These are phyloP conservation scores for Nakazawaea populi DNA, from an alignment of 805 yeast genomes.

Conservation along the genomic window DNA sequence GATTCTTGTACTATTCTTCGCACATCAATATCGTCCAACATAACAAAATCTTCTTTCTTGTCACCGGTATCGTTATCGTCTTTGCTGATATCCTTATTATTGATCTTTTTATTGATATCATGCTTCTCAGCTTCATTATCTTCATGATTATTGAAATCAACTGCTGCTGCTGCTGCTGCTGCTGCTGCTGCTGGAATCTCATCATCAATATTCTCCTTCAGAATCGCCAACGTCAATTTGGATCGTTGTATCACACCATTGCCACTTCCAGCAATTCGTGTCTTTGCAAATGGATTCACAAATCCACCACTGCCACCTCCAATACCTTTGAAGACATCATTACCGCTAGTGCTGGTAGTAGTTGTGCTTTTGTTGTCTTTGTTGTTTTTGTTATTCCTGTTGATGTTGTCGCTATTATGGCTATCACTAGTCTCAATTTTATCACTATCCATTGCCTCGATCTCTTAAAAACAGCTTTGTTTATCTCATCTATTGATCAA, in stretches of 20 bases:
- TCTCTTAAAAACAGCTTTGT: too few relatives aligned
- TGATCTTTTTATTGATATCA: neutral
- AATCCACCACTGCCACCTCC: neutral
- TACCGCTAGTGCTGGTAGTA: neutral
- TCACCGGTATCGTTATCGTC: neutral
- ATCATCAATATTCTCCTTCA: neutral
- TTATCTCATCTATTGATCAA: too few relatives aligned
- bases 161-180: too few relatives aligned
- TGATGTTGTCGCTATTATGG: neutral
- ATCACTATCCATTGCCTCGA: too few relatives aligned
- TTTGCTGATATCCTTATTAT: neutral
- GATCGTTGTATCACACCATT: neutral
- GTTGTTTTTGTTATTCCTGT: neutral
- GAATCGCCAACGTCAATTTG: constrained; percentile 6
- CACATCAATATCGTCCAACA: constrained; percentile 3
- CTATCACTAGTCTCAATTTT: too few relatives aligned
- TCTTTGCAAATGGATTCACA: constrained; percentile 4
- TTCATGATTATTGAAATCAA: too few relatives aligned
- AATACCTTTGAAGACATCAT: neutral
- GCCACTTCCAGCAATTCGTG: neutral
- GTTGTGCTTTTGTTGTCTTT: neutral
- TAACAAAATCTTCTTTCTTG: neutral
- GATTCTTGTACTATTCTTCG: constrained; percentile 3
- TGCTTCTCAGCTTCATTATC: too few relatives aligned
- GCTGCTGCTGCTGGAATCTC: neutral